phyloP scores from a whole-genome alignment of 805 yeast species.

The Jamesozyma hellenica region DNA sequence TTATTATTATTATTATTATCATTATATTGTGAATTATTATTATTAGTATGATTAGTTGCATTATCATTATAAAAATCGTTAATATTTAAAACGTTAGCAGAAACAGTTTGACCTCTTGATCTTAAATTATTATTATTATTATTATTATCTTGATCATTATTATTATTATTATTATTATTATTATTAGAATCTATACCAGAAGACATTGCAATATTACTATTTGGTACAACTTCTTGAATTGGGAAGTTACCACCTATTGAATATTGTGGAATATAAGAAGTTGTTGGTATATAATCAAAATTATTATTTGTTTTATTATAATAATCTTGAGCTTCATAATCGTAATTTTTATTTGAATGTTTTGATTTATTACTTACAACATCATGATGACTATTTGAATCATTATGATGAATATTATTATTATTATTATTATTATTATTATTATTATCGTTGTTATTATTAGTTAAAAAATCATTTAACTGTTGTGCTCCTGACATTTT shows the following conservation, averaged over 20 bases:
- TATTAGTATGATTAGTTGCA: background rate
- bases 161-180: constrained; percentile 1
- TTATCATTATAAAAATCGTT: constrained; percentile 9
- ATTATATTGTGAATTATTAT: background rate
- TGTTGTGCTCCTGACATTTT: background rate
- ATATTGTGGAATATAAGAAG: constrained; percentile 24
- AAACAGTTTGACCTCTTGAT: constrained; percentile 13
- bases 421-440: background rate
- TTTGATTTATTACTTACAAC: background rate
- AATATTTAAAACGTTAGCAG: constrained; percentile 16
- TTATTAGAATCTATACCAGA: constrained; percentile 8
- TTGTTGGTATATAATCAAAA: constrained; percentile 5
- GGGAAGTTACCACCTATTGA: constrained; percentile 14
- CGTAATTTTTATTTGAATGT: constrained; percentile 5
- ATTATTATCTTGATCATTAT: too few relatives aligned
- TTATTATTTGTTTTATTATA: background rate
- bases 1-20: background rate
- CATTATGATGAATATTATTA: background rate
- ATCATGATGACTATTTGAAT: background rate
- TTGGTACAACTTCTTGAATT: constrained; percentile 27
- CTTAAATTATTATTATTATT: constrained; percentile 8
- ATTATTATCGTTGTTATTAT: background rate
- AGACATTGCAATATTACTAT: constrained; percentile 19
- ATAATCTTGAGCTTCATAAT: constrained; percentile 17
- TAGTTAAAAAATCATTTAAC: background rate